Evolutionary conservation across 2,329 filamentous ascomycete species (phyloP).

Genomic region (Monilinia fructicola): DNA sequence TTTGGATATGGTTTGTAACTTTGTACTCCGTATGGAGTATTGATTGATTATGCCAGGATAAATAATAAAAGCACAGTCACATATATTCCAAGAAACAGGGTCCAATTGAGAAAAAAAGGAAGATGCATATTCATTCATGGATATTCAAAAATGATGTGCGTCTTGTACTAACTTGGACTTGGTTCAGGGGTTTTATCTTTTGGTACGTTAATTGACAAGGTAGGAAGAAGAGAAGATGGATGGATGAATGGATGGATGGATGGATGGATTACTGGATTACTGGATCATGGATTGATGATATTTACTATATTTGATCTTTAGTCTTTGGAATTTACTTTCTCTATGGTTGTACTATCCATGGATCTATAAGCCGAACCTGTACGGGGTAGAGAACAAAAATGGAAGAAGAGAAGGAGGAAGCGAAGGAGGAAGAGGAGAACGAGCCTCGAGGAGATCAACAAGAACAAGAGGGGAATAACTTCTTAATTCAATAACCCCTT

Average conservation of each 20-base stretch:
- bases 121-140: no score
- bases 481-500: no score
- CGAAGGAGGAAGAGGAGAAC: neutral
- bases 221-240: neutral
- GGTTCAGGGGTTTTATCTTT: constrained; percentile 5
- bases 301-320: no score
- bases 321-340: no score
- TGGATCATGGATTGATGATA: no score
- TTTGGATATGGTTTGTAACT: neutral
- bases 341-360: no score
- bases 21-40: no score
- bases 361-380: no score
- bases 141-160: neutral
- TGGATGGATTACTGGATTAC: no score
- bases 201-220: neutral
- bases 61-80: no score
- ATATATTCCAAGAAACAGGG: neutral
- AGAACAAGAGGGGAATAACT: neutral
- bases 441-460: neutral
- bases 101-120: neutral
- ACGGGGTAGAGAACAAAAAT: neutral
- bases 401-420: no score
- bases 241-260: no score
- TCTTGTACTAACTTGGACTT: neutral
- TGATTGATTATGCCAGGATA: neutral